A percentile compares a stretch with the other conserved stretches of the same genome.
Conservation (phyloP, 176 grass and related monocot genomes). For the Pharus latifolius region DNA sequence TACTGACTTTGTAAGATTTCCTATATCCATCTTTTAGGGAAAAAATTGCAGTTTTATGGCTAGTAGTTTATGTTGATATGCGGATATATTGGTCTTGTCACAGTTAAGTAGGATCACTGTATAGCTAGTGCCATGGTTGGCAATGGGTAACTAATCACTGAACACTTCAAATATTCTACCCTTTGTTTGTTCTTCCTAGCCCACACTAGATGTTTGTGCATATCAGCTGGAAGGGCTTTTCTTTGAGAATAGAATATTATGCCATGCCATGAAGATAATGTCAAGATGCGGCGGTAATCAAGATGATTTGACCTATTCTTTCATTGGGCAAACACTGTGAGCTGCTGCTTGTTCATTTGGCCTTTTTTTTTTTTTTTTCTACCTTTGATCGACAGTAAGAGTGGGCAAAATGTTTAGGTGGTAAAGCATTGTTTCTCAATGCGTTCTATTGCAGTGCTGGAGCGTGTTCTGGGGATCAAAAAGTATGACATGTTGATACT, state of each 20-base stretch:
- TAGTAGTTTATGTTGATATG: not conserved
- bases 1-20: not conserved
- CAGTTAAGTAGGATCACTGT: not conserved
- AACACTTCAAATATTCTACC: not conserved
- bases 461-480: not conserved
- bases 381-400: not conserved
- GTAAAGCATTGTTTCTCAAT: not conserved
- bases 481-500: not conserved
- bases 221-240: not conserved
- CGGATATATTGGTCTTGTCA: constrained; percentile 12
- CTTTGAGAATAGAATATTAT: not conserved
- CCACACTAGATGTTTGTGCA: not conserved
- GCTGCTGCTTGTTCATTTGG: not conserved
- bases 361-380: constrained; percentile 17
- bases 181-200: not conserved
- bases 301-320: not conserved
- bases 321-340: not conserved
- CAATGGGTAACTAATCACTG: not conserved
- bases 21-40: not conserved
- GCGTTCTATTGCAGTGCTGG: too few species aligned
- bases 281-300: not conserved
- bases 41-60: not conserved
- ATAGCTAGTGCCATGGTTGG: not conserved
- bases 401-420: too few species aligned
- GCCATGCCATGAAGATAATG: not conserved